Percentiles rank a stretch among this genome's conserved stretches.
phyloP scores from a whole-genome alignment of 768 basidiomycete genomes.

The Asterophora lycoperdoides region DNA sequence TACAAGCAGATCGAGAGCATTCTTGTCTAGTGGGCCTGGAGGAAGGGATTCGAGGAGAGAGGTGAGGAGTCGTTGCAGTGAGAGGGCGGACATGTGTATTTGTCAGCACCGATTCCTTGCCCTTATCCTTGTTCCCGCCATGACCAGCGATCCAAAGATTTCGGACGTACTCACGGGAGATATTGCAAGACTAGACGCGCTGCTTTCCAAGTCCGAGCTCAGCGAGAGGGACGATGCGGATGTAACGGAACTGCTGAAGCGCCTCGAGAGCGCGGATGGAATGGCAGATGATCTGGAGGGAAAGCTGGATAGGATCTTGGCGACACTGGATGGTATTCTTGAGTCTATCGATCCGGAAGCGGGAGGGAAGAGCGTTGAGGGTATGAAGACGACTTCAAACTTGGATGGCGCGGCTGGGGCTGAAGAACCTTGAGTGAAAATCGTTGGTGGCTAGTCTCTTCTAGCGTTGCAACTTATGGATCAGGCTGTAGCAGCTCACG shows the following conservation, averaged over 20 bases:
- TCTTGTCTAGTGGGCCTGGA: conserved; percentile 44
- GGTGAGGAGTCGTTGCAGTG: conserved; percentile 47
- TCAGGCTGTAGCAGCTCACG: too few relatives aligned
- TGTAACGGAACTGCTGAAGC: conserved; percentile 48
- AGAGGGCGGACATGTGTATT: conserved; percentile 20
- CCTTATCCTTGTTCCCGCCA: conserved; percentile 7
- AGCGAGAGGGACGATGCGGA: conserved; percentile 37
- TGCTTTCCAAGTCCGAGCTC: conserved; percentile 27
- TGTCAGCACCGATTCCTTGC: conserved; percentile 1
- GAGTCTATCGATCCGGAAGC: conserved; percentile 33
- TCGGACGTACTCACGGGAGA: conserved; percentile 31
- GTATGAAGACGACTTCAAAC: too few relatives aligned
- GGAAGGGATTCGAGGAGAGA: conserved; percentile 51
- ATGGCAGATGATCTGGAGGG: conserved; percentile 60
- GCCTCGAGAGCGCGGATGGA: conserved; percentile 53
- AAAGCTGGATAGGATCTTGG: conserved; percentile 58
- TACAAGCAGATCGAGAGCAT: conserved; percentile 47
- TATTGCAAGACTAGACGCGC: conserved; percentile 26
- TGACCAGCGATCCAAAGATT: not conserved
- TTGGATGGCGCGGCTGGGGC: too few relatives aligned
- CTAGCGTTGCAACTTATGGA: too few relatives aligned
- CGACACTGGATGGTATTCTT: conserved; percentile 53
- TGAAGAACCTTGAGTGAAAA: not conserved
- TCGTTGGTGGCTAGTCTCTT: not conserved
- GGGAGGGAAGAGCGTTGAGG: not conserved